These are phyloP conservation scores for Cyberlindnera euphorbiae DNA, from an alignment of 805 yeast genomes.

Conservation along the genomic window DNA sequence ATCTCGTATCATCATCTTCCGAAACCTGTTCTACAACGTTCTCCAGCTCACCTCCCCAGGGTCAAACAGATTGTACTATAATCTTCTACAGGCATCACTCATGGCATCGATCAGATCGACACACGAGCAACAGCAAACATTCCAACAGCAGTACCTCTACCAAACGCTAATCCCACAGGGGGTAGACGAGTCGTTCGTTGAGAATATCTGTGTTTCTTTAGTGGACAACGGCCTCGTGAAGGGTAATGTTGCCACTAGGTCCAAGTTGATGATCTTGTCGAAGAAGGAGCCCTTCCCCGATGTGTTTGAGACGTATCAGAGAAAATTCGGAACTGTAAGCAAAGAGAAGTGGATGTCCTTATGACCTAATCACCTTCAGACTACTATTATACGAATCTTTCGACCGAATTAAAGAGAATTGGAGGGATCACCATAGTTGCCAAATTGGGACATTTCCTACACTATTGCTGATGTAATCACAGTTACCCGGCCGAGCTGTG, in stretches of 20 bases:
- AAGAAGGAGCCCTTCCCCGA: constrained; percentile 40
- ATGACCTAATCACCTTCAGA: background rate
- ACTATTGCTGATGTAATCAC: too few species aligned
- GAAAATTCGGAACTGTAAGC: constrained; percentile 5
- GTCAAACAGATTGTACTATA: constrained; percentile 6
- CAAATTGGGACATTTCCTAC: too few species aligned
- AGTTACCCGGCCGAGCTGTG: too few species aligned
- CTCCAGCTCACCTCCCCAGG: too few species aligned
- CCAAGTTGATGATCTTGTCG: constrained; percentile 37
- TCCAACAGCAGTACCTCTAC: constrained; percentile 20
- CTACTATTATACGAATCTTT: too few species aligned
- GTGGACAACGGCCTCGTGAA: constrained; percentile 49
- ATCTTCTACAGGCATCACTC: constrained; percentile 24
- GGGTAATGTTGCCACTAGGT: constrained; percentile 44
- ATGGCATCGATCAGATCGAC: constrained; percentile 16
- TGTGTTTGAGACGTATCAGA: constrained; percentile 17
- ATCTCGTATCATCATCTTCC: constrained; percentile 37
- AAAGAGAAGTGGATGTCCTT: constrained; percentile 14
- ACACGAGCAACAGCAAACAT: constrained; percentile 15
- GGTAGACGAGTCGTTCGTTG: constrained; percentile 36
- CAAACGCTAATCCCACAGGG: constrained; percentile 19
- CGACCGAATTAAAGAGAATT: too few species aligned
- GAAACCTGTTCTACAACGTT: constrained; percentile 35
- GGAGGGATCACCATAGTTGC: too few species aligned
- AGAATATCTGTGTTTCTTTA: constrained; percentile 45